phyloP scores from a whole-genome alignment of 371 early-diverging fungal genomes.

The Mucor irregularis region DNA sequence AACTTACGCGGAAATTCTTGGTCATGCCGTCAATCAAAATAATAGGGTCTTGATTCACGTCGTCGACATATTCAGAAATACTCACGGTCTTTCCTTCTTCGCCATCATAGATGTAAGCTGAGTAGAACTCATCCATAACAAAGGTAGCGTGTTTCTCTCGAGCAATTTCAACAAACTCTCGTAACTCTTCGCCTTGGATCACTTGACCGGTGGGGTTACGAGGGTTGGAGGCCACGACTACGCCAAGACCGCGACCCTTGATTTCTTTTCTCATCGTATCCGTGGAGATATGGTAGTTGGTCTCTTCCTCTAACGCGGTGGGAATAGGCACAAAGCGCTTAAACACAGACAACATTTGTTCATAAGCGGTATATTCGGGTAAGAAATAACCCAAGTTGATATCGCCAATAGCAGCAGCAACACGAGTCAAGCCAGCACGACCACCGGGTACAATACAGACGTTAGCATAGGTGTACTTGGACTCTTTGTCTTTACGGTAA shows the following conservation, averaged over 20 bases:
- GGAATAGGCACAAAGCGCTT: constrained; percentile 57
- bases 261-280: constrained; percentile 45
- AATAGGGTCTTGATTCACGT: constrained; percentile 50
- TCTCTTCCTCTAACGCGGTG: constrained; percentile 43
- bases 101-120: constrained; percentile 47
- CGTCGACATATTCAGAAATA: constrained; percentile 39
- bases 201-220: constrained; percentile 58
- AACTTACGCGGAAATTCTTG: constrained; percentile 43
- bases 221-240: constrained; percentile 54
- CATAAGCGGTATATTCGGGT: constrained; percentile 56
- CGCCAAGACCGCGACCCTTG: constrained; percentile 42
- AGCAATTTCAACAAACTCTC: constrained; percentile 37
- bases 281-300: constrained; percentile 43
- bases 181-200: constrained; percentile 41
- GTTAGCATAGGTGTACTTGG: constrained; percentile 51
- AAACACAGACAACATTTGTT: constrained; percentile 50
- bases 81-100: constrained; percentile 45
- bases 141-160: constrained; percentile 43
- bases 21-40: constrained; percentile 48
- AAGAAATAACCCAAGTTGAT: constrained; percentile 56
- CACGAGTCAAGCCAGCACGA: constrained; percentile 52
- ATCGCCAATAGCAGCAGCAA: constrained; percentile 50
- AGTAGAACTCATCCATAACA: constrained; percentile 56
- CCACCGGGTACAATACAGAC: constrained; percentile 59
- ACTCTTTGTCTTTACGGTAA: constrained; percentile 38